Evolutionary conservation across 208 protist genomes (phyloP).

Genomic region (Borovskyia barvae): DNA sequence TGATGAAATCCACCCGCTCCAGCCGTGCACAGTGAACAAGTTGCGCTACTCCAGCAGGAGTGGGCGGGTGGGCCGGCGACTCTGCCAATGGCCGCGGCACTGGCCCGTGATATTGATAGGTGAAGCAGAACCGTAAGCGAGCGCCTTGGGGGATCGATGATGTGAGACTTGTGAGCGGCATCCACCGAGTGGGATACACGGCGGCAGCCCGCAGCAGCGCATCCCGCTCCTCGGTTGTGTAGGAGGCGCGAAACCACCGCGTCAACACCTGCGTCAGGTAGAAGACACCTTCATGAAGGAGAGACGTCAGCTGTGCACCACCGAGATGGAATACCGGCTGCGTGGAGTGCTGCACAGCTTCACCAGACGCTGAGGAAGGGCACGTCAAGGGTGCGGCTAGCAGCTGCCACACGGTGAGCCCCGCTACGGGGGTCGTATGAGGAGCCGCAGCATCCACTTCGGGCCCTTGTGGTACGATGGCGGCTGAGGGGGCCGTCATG

Average conservation of each 20-base stretch:
- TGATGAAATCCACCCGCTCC: conserved; percentile 9
- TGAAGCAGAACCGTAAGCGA: conserved; percentile 18
- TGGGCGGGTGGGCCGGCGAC: neutral
- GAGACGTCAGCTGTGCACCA: conserved; percentile 6
- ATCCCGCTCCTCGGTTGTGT: conserved; percentile 12
- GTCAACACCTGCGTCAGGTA: conserved; percentile 18
- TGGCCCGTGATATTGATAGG: conserved; percentile 20
- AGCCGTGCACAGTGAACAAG: conserved; percentile 22
- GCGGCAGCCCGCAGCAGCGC: conserved; percentile 13
- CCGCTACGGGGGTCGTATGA: neutral
- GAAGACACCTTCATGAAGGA: conserved; percentile 18
- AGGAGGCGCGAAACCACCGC: conserved; percentile 19
- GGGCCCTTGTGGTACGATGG: neutral
- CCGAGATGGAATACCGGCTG: conserved; percentile 15
- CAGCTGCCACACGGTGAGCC: conserved; percentile 22
- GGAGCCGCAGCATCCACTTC: neutral
- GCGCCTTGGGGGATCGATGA: neutral
- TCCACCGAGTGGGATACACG: conserved; percentile 23
- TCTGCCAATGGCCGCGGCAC: neutral
- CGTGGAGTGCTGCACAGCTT: neutral
- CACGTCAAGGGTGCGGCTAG: neutral
- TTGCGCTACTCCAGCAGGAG: conserved; percentile 2
- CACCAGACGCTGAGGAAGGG: neutral
- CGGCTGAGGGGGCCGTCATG: conserved; percentile 1
- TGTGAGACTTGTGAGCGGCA: conserved; percentile 4